Conservation (phyloP, 495 filamentous ascomycete species). For the Letharia columbiana region DNA sequence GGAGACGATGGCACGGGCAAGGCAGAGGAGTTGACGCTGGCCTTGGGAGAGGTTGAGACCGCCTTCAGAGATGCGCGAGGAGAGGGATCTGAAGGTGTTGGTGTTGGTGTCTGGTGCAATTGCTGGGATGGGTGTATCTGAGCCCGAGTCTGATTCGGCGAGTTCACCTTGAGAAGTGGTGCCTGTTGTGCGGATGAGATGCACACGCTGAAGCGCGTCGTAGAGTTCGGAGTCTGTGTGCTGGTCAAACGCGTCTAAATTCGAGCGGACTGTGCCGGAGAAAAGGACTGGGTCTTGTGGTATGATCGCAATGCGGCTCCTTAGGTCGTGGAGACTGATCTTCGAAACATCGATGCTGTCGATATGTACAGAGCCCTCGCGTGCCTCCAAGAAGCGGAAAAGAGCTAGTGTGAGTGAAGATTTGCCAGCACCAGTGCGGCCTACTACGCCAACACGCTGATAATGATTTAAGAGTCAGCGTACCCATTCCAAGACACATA, state of each 20-base stretch:
- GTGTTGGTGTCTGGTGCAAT: slow-evolving; percentile 37
- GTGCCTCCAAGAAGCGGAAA: slow-evolving; percentile 75
- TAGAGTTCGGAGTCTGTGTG: slow-evolving; percentile 62
- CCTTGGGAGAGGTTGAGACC: slow-evolving; percentile 80
- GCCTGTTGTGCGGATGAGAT: slow-evolving; percentile 44
- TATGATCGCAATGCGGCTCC: slow-evolving; percentile 72
- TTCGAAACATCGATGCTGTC: slow-evolving; percentile 71
- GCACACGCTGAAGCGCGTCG: slow-evolving; percentile 68
- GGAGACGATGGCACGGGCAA: slow-evolving; percentile 76
- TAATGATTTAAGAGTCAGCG: not conserved
- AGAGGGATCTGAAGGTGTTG: slow-evolving; percentile 55
- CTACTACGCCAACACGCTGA: slow-evolving; percentile 71
- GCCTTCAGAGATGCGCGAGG: slow-evolving; percentile 59
- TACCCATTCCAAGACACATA: not conserved
- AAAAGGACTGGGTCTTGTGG: slow-evolving; percentile 84
- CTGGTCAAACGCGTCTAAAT: slow-evolving; percentile 73
- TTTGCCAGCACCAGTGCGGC: slow-evolving; percentile 81
- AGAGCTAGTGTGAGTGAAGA: slow-evolving; percentile 74
- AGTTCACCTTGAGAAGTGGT: slow-evolving; percentile 31
- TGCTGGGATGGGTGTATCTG: slow-evolving; percentile 22
- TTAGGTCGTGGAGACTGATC: slow-evolving; percentile 63
- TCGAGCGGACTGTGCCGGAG: slow-evolving; percentile 72
- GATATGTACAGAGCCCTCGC: slow-evolving; percentile 59
- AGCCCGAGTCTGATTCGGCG: slow-evolving; percentile 27
- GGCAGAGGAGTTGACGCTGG: slow-evolving; percentile 79